These are phyloP conservation scores for Paramyrothecium sp. DNA, from an alignment of 2,329 filamentous ascomycete species.

Conservation along the genomic window DNA sequence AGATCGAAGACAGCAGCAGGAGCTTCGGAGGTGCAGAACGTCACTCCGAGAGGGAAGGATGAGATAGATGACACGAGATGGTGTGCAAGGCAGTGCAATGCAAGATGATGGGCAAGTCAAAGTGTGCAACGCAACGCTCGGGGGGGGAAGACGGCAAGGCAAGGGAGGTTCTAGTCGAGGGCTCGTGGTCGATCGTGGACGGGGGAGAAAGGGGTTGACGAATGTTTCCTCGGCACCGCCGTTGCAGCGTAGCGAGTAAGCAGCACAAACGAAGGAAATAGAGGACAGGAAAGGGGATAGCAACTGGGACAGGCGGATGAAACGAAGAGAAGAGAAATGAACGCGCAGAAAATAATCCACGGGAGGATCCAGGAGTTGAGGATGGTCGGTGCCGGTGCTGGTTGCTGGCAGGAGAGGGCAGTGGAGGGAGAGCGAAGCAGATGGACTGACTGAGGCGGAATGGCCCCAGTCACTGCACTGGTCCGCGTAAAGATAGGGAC, in stretches of 20 bases:
- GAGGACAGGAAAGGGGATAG: not conserved
- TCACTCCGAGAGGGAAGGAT: not conserved
- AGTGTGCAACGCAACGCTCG: constrained; percentile 1
- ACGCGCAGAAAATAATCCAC: not conserved
- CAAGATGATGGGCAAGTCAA: not conserved
- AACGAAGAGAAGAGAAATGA: not conserved
- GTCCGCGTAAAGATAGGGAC: no score
- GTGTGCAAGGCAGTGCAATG: not conserved
- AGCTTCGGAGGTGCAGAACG: not conserved
- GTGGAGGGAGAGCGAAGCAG: not conserved
- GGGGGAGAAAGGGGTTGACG: not conserved
- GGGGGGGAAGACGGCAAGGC: not conserved
- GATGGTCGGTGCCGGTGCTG: constrained; percentile 1
- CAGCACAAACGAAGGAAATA: not conserved
- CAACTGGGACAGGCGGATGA: not conserved
- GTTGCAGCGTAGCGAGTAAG: not conserved
- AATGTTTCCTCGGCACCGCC: not conserved
- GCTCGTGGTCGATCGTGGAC: not conserved
- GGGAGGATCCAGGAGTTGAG: not conserved
- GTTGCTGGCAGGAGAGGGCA: not conserved
- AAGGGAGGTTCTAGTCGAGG: not conserved
- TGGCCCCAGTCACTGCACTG: no score
- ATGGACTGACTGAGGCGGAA: not conserved
- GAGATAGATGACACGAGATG: not conserved
- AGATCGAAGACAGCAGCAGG: not conserved